Evolutionary conservation across 768 basidiomycete genomes (phyloP).

Genomic region (Mycena amicta): DNA sequence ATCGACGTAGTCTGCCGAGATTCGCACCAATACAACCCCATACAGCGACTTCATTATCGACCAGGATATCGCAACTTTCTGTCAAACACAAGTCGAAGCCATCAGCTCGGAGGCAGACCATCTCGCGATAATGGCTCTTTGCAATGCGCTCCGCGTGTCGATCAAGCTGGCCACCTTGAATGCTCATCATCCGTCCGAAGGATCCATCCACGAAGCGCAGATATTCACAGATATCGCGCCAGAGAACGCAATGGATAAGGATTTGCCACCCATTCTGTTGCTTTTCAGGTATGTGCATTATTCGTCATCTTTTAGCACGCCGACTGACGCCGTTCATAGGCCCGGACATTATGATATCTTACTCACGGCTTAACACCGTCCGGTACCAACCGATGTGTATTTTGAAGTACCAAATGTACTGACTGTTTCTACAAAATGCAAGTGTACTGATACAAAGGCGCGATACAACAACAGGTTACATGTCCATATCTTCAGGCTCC

Average conservation of each 20-base stretch:
- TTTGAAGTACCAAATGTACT: neutral
- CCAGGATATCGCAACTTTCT: slow-evolving; percentile 77
- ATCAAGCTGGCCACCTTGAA: slow-evolving; percentile 51
- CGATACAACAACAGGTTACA: neutral
- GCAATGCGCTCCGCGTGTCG: slow-evolving; percentile 21
- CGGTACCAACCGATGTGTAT: neutral
- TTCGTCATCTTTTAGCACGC: slow-evolving; percentile 2
- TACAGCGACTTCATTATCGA: slow-evolving; percentile 78
- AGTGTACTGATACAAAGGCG: neutral
- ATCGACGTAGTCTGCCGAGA: slow-evolving; percentile 61
- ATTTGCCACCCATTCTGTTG: slow-evolving; percentile 57
- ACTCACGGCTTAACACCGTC: slow-evolving; percentile 12
- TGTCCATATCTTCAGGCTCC: slow-evolving; percentile 14
- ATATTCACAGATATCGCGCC: slow-evolving; percentile 38
- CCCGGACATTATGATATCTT: slow-evolving; percentile 91
- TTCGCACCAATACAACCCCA: slow-evolving; percentile 60
- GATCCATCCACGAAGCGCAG: slow-evolving; percentile 66
- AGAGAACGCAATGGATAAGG: slow-evolving; percentile 45
- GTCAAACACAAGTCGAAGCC: slow-evolving; percentile 76
- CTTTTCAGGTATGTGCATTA: slow-evolving; percentile 63
- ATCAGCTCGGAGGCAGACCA: slow-evolving; percentile 63
- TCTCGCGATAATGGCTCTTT: slow-evolving; percentile 24
- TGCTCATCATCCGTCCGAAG: slow-evolving; percentile 52
- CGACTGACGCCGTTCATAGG: slow-evolving; percentile 38
- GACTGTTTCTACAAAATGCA: neutral